Evolutionary conservation across 108 stramenopile species (phyloP).

Genomic region (Skeletonema grethae): DNA sequence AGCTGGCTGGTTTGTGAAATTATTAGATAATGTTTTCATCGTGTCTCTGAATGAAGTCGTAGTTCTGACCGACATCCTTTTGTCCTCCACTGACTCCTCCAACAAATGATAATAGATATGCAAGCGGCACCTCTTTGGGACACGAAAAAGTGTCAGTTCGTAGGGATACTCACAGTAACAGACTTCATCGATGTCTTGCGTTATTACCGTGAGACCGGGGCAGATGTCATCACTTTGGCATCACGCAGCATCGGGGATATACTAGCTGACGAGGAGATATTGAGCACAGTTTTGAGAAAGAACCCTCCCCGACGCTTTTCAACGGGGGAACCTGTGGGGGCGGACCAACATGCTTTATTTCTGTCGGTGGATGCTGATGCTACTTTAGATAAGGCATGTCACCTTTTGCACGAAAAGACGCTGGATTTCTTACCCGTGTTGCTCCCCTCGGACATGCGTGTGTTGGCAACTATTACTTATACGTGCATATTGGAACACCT

Average conservation of each 20-base stretch:
- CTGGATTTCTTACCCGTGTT: conserved; percentile 89
- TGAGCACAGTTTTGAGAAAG: conserved; percentile 40
- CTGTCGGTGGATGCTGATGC: conserved; percentile 73
- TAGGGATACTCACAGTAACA: conserved; percentile 92
- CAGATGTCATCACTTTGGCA: conserved; percentile 70
- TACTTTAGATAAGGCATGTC: conserved; percentile 79
- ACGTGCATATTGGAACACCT: conserved; percentile 90
- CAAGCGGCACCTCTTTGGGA: conserved; percentile 97
- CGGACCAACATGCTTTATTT: conserved; percentile 48
- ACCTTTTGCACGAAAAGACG: conserved; percentile 52
- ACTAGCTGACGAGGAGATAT: conserved; percentile 57
- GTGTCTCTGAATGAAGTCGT: not conserved
- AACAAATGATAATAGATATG: conserved; percentile 65
- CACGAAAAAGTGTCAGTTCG: conserved; percentile 80
- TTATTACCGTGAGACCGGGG: conserved; percentile 66
- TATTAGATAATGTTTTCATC: not conserved
- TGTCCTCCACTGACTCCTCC: not conserved
- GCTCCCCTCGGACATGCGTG: conserved; percentile 83
- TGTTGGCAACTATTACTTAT: conserved; percentile 86
- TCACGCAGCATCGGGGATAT: conserved; percentile 84
- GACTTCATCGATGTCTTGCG: conserved; percentile 96
- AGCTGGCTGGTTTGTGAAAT: not conserved
- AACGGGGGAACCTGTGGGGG: conserved; percentile 19
- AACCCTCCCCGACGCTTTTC: conserved; percentile 33
- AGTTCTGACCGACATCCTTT: not conserved